Conservation (phyloP, 805 yeast species). For the Lachancea mirantina region DNA sequence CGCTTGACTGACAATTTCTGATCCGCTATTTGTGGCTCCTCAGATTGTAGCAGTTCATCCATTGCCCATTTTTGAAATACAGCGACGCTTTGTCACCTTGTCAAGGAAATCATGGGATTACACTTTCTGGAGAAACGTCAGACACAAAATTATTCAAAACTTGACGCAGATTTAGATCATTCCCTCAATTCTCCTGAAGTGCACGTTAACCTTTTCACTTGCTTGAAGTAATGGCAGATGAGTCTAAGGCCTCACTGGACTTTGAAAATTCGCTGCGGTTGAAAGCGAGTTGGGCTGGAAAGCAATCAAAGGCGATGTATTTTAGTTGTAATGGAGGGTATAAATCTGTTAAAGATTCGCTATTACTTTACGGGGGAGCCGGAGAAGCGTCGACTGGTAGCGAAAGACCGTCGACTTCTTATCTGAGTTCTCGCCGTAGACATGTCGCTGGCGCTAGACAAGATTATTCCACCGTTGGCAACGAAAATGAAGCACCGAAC, state of each 20-base stretch:
- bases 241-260: slow-evolving; percentile 1
- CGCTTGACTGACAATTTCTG: no score
- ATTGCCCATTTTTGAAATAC: no score
- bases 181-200: background rate
- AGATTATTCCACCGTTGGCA: slow-evolving; percentile 1
- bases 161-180: background rate
- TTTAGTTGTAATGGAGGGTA: slow-evolving; percentile 1
- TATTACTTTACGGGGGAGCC: slow-evolving; percentile 6
- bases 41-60: no score
- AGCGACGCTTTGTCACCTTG: no score
- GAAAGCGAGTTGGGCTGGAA: slow-evolving; percentile 4
- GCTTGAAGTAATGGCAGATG: background rate
- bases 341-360: slow-evolving; percentile 4
- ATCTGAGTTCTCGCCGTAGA: slow-evolving; percentile 1
- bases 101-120: no score
- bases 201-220: background rate
- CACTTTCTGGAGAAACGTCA: no score
- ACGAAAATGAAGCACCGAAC: background rate
- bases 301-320: slow-evolving; percentile 5
- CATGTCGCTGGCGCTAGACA: slow-evolving; percentile 6
- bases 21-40: no score
- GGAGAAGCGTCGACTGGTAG: background rate
- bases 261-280: background rate
- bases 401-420: slow-evolving; percentile 2
- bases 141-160: background rate